Percentiles rank a stretch among this genome's conserved stretches.
Evolutionary conservation across 1,284 basidiomycete species (phyloP).

Genomic region (Cryptococcus hybrid): DNA sequence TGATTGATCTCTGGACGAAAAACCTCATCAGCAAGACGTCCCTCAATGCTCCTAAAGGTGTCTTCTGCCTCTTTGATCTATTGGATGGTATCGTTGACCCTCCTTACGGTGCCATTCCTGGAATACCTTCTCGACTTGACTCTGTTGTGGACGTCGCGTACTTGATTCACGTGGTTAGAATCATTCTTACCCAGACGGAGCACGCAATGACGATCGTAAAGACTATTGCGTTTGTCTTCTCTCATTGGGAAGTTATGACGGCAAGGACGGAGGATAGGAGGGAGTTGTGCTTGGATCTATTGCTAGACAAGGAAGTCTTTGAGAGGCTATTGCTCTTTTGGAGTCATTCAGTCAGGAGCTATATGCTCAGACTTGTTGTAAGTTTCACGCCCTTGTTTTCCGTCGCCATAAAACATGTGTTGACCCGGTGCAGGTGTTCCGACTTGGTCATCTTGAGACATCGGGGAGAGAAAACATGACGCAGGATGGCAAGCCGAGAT

Average conservation of each 20-base stretch:
- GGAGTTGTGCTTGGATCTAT: conserved; percentile 51
- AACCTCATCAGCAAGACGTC: conserved; percentile 52
- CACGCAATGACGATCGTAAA: conserved; percentile 55
- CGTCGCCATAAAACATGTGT: background rate
- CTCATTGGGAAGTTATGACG: conserved; percentile 55
- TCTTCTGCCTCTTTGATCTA: conserved; percentile 53
- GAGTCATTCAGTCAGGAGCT: conserved; percentile 54
- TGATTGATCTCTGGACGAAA: conserved; percentile 53
- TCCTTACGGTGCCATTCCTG: conserved; percentile 30
- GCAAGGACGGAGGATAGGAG: conserved; percentile 47
- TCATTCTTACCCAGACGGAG: conserved; percentile 53
- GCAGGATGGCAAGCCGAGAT: conserved; percentile 48
- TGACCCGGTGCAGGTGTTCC: conserved; percentile 46
- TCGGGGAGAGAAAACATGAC: conserved; percentile 29
- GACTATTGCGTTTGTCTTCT: conserved; percentile 54
- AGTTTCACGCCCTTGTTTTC: conserved; percentile 10
- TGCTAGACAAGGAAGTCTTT: conserved; percentile 52
- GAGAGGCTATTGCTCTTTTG: conserved; percentile 54
- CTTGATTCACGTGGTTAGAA: conserved; percentile 51
- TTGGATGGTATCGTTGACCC: conserved; percentile 49
- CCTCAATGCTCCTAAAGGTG: conserved; percentile 54
- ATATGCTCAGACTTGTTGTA: conserved; percentile 51
- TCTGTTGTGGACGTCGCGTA: conserved; percentile 51
- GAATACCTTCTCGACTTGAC: conserved; percentile 3
- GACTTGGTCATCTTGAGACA: conserved; percentile 53